A percentile compares a stretch with the other conserved stretches of the same genome.
Conservation (phyloP, 2,329 filamentous ascomycete species). For the Curvularia spicifera region DNA sequence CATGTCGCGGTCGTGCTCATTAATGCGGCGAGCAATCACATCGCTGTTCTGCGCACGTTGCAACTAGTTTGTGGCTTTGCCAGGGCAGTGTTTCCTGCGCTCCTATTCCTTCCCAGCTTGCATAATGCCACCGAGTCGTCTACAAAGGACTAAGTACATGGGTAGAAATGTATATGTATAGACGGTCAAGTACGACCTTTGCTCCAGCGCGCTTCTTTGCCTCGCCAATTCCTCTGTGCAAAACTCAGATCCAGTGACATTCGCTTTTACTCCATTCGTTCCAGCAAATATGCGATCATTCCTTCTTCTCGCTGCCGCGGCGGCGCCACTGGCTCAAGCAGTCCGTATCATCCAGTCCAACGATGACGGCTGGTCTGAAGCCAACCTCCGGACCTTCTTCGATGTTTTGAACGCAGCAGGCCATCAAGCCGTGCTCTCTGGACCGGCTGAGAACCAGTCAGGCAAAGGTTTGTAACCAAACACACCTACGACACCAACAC, state of each 20-base stretch:
- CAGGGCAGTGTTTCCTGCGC: conserved; percentile 12
- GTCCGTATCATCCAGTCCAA: conserved; percentile 64
- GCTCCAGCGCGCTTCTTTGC: conserved; percentile 1
- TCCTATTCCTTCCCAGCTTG: not conserved
- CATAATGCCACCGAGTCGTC: conserved; percentile 7
- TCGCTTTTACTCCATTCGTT: conserved; percentile 46
- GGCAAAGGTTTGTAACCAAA: conserved; percentile 58
- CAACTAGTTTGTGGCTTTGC: conserved; percentile 2
- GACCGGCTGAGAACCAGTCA: conserved; percentile 70
- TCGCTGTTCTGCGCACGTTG: conserved; percentile 28
- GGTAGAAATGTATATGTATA: conserved; percentile 17
- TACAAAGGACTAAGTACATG: not conserved
- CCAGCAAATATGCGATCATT: conserved; percentile 39
- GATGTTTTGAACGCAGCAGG: conserved; percentile 61
- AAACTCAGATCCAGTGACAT: not conserved
- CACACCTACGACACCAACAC: not conserved
- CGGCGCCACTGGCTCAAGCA: conserved; percentile 37
- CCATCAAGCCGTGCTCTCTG: conserved; percentile 68
- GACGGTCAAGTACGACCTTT: conserved; percentile 2
- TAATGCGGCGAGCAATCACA: conserved; percentile 38
- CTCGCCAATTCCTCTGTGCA: not conserved
- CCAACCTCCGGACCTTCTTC: conserved; percentile 68
- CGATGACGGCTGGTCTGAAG: conserved; percentile 77
- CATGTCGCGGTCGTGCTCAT: conserved; percentile 20
- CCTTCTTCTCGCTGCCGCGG: conserved; percentile 33